A percentile compares a stretch with the other conserved stretches of the same genome.
Conservation (phyloP, 129 eudicot genomes). For the Silybum marianum region DNA sequence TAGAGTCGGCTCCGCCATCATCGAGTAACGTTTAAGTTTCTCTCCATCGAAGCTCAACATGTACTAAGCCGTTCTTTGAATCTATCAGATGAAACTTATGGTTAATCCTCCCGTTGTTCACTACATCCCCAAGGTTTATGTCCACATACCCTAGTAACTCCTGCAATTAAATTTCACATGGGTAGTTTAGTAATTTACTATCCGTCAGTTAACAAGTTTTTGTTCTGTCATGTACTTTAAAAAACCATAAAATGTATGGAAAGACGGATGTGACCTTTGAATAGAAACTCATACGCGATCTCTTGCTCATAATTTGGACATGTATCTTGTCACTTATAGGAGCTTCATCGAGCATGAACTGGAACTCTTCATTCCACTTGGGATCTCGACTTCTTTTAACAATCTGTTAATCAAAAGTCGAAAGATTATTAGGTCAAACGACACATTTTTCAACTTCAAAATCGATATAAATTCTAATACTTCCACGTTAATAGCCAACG, state of each 20-base stretch:
- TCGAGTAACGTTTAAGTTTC: conserved; percentile 46
- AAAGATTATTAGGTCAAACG: background rate
- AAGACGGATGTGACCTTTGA: conserved; percentile 50
- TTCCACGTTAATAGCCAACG: background rate
- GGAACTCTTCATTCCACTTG: conserved; percentile 83
- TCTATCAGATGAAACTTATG: conserved; percentile 80
- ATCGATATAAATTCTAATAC: background rate
- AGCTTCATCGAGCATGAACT: conserved; percentile 83
- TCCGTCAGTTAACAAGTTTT: too few species aligned
- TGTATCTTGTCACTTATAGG: conserved; percentile 75
- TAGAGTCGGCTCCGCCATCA: conserved; percentile 27
- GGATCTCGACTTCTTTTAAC: conserved; percentile 74
- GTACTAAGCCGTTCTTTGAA: conserved; percentile 80
- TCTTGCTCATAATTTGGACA: conserved; percentile 67
- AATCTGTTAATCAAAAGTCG: conserved; percentile 38
- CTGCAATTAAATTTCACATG: conserved; percentile 30
- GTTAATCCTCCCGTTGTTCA: conserved; percentile 79
- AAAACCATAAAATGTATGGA: background rate
- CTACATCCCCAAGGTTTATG: conserved; percentile 76
- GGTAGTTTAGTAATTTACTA: too few species aligned
- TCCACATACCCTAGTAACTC: conserved; percentile 83
- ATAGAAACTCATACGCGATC: conserved; percentile 55
- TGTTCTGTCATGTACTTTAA: background rate
- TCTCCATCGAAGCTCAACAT: conserved; percentile 78
- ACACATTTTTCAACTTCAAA: background rate